These are phyloP conservation scores for Phyllostachys edulis DNA, from an alignment of 176 grass and related monocot genomes.

Conservation along the genomic window DNA sequence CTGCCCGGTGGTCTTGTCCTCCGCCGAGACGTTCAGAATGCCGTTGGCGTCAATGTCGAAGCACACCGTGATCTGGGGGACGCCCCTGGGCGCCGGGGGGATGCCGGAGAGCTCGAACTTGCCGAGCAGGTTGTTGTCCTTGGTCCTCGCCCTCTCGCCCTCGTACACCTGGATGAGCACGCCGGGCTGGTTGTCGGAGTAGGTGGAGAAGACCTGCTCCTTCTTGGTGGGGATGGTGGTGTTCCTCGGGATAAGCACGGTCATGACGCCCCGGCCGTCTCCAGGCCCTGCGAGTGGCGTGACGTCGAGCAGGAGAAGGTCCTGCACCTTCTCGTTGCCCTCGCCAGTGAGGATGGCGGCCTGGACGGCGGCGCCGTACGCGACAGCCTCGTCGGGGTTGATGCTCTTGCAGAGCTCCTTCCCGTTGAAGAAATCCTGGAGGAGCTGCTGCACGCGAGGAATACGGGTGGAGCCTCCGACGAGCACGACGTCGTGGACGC, in stretches of 20 bases:
- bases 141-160: slow-evolving; percentile 72
- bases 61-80: slow-evolving; percentile 80
- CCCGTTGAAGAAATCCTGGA: slow-evolving; percentile 96
- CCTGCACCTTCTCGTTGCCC: slow-evolving; percentile 88
- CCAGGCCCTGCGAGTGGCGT: slow-evolving; percentile 68
- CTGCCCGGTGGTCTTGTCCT: slow-evolving; percentile 81
- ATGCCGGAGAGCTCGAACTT: slow-evolving; percentile 94
- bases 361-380: slow-evolving; percentile 86
- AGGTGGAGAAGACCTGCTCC: slow-evolving; percentile 91
- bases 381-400: slow-evolving; percentile 98
- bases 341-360: slow-evolving; percentile 84
- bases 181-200: slow-evolving; percentile 88
- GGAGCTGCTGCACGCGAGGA: slow-evolving; percentile 79
- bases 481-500: slow-evolving; percentile 79
- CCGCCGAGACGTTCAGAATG: slow-evolving; percentile 81
- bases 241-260: slow-evolving; percentile 76
- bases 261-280: slow-evolving; percentile 84
- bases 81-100: slow-evolving; percentile 69
- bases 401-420: slow-evolving; percentile 99
- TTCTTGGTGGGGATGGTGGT: slow-evolving; percentile 91
- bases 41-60: slow-evolving; percentile 87
- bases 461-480: slow-evolving; percentile 92
- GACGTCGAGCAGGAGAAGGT: slow-evolving; percentile 77
- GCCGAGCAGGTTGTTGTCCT: slow-evolving; percentile 83
- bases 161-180: slow-evolving; percentile 96